Evolutionary conservation across 345 rosid genomes (phyloP), one percentile per base, ranked within the genome.

Genomic region (Citrus cavaleriei): DNA sequence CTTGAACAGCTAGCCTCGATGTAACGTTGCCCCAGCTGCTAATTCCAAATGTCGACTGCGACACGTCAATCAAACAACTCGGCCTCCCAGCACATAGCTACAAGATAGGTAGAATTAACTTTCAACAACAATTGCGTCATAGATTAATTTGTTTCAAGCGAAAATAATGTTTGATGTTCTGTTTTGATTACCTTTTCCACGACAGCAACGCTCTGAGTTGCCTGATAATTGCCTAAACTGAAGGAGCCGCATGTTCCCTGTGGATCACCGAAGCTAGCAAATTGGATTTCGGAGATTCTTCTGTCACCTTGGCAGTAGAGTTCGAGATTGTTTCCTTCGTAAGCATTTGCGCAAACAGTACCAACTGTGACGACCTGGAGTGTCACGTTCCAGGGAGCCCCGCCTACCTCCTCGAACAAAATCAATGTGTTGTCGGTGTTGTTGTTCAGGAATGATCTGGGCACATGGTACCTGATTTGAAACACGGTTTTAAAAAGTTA

Each of bases 381-480:
- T 58, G 37, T 82, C 28, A 83, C 86, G 1, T 59, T 34, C 1
- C 76, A 74, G 0, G 89, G 86, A 34, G 63, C 77, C 34, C 89
- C 92, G 0, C 92, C 90, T 0, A 84, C 59, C 73, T 89, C 90
- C 80, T 87, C 92, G 19, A 85, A 89, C 28, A 89, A 68, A 7
- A 86, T 81, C 46, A 88, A 58, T 10, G 38, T 59, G 76, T 86
- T 89, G 6, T 14, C 78, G 0, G 64, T 58, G 1, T 24, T 62
- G 9, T 22, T 4, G 60, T 46, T 9, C 19, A 86, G 68, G 77
- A 79, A 81, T 10, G 84, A 83, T 38, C 89, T 78, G 0, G 89
- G 89, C 60, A 87, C 67, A 73, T 87, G 90, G 57, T 86, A 88
- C 89, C 88, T 85, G 28, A 65, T 13, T 19, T 10, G 25, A 54